Evolutionary conservation across 306 rosid species (phyloP), one percentile per base, ranked within the genome.

Genomic region (Corylus heterophylla): DNA sequence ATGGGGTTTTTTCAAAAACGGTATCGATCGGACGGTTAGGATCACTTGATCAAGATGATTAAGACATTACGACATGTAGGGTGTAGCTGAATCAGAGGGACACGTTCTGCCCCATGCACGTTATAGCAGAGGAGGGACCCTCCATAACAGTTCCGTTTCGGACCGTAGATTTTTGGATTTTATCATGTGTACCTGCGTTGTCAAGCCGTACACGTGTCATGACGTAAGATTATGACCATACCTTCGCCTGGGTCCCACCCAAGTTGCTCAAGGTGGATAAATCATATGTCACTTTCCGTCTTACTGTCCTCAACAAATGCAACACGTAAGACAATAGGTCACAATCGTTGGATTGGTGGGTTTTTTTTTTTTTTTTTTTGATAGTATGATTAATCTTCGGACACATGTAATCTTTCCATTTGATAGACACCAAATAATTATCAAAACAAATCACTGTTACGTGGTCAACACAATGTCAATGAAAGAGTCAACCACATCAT

Each of bases 201-300:
- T 75, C 81, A 54, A 71, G 76, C 66, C 81, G 72, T 76, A 75
- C 79, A 84, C 81, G 87, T 84, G 84, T 73, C 83, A 12, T 39
- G 31, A 47, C 42, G 11, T 17, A 35, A 44, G 81, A 84, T 37
- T 12, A 79, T 63, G 87, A 79, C 87, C 72, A 22, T 76, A 79
- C 84, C 72, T 35, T 27, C 20, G 4, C 10, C 35, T 47, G 68
- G 76, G 76, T 25, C 79, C 79, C 29, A 66, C 56, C 20, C 76
- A 62, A 83, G 69, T 78, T 61, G 80, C 45, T 39, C 10, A 55
- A 69, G 76, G 63, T 10, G 39, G 62, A 73, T 68, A 72, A 51
- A 82, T 62, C 85, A 74, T 54, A 66, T 62, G 83, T 84, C 87
- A 37, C 12, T 62, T 44, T 84, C 84, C 29, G 22, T 70, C 69